Base-by-base conservation (phyloP, 2,329 filamentous ascomycete genomes). In the Reticulascus tulasneorum region DNA sequence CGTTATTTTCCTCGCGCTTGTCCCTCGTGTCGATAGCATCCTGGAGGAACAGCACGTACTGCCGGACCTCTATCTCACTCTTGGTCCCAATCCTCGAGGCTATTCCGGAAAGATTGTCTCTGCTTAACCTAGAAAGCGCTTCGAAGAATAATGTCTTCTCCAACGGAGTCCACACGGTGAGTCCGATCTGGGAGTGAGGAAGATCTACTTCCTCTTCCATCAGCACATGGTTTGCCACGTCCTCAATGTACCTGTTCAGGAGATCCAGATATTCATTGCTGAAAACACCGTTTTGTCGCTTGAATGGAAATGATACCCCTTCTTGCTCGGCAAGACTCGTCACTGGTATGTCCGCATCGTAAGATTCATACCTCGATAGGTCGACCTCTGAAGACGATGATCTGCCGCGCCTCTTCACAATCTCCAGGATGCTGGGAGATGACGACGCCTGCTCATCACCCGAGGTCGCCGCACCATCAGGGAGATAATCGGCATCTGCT, bases 121-220 rank as follows among this genome's bases (percentile, higher is more conserved):
- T 73, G 0, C 87, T 87, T 3, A 84, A 68, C 1, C 75, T 75
- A 2, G 72, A 67, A 4, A 94, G 57, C 0, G 77, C 73, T 11
- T 74, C 66, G 55, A 87, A 94, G 39, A 95, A 75, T 0, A 66
- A 48, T 2, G 73, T 64, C 54, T 94, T 94, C 52, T 96, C 90
- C 2, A 63, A 49, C 0, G 72, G 42, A 1, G 75, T 80, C 91
- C 91, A 97, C 9, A 61, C 47, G 1, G 81, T 79, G 18, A 78
- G 68, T 16, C 88, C 89, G 33, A 89, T 63, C 49, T 88, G 84
- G 3, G 73, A 71, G 23, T 63, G 33, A 30, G 56, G 40, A 38
- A 71, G 52, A 12, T 59, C 41, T 4, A 52, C 49, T 11, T 51
- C 50, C 34, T 58, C 40, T 19, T 48, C 47, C 9, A 61, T 44